Base-by-base conservation (phyloP, 163 green algal species). In the Picocystis sp. region DNA sequence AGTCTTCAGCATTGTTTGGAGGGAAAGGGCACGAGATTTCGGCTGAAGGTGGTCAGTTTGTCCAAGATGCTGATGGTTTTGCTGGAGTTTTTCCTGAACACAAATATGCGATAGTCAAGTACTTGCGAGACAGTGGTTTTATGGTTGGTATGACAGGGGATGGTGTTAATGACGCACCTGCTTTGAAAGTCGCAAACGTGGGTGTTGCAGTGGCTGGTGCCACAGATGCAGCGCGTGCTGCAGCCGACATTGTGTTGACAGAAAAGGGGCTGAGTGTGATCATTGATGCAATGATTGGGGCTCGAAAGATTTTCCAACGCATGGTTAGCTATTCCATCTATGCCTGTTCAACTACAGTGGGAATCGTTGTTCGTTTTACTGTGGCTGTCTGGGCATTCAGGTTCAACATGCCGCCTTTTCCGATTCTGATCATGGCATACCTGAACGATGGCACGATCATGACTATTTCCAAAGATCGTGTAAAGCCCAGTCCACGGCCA, bases 31-130 rank as follows among this genome's bases (percentile, higher is more conserved):
- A 59, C 15, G 59, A 64, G 2, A 54, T 54, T 8, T 19, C 25
- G n/a, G 47, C 47, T 9, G 25, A 62, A 41, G 22, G 14, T 44
- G 17, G 24, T 35, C 67, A 56, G 11, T 22, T 60, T 50, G 56
- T 72, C 1, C 50, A 68, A 13, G 24, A 55, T 1, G 61, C 60
- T 2, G 55, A 79, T 38, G 73, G 69, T 25, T 72, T 75, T 52
- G 64, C 60, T n/a, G 34, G 25, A 11, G 47, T 54, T n/a, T 92
- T 89, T 76, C 82, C 82, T 38, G 82, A 92, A 76, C 82, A 92
- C 79, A 92, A 92, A 76, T 90, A 73, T 62, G 74, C 81, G 65
- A 90, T 92, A 44, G 80, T 92, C 3, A 69, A 74, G 43, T 81
- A 82, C 45, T 76, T 92, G 34, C 61, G 67, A 56, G 22, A 42